These are phyloP conservation scores for Gyrodon lividus DNA, from an alignment of 768 basidiomycete species.

Conservation along the genomic window DNA sequence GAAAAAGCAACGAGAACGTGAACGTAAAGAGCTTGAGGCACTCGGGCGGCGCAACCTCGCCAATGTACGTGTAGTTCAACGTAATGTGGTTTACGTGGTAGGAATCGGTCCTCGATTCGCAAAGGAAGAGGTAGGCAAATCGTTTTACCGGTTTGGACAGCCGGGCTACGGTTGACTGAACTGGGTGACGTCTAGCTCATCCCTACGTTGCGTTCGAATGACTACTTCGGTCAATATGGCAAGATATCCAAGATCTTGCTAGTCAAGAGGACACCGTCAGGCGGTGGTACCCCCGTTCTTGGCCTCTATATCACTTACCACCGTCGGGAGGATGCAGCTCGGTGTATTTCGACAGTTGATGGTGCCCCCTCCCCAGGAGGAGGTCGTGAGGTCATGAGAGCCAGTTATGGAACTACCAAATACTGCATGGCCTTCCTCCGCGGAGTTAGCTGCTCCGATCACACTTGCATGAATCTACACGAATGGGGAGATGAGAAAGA, in stretches of 20 bases:
- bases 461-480: constrained; percentile 91
- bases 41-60: constrained; percentile 82
- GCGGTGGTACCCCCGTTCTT: constrained; percentile 69
- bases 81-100: constrained; percentile 93
- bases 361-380: constrained; percentile 90
- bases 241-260: constrained; percentile 95
- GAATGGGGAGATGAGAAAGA: constrained; percentile 99
- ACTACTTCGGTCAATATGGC: constrained; percentile 98
- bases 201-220: constrained; percentile 87
- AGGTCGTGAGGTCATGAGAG: constrained; percentile 84
- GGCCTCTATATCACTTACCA: constrained; percentile 98
- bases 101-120: constrained; percentile 93
- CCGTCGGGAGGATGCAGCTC: constrained; percentile 90
- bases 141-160: constrained; percentile 1
- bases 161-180: constrained; percentile 2
- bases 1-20: constrained; percentile 92
- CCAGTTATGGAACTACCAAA: constrained; percentile 94
- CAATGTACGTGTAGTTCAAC: constrained; percentile 95
- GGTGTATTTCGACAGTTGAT: constrained; percentile 91
- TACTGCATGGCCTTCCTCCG: constrained; percentile 97
- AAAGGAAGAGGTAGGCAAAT: constrained; percentile 83
- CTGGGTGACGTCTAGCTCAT: constrained; percentile 57
- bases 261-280: constrained; percentile 81
- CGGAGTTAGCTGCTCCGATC: constrained; percentile 77
- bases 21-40: constrained; percentile 90